Conservation (phyloP, 2,329 filamentous ascomycete genomes). For the Purpureocillium lavendulum region DNA sequence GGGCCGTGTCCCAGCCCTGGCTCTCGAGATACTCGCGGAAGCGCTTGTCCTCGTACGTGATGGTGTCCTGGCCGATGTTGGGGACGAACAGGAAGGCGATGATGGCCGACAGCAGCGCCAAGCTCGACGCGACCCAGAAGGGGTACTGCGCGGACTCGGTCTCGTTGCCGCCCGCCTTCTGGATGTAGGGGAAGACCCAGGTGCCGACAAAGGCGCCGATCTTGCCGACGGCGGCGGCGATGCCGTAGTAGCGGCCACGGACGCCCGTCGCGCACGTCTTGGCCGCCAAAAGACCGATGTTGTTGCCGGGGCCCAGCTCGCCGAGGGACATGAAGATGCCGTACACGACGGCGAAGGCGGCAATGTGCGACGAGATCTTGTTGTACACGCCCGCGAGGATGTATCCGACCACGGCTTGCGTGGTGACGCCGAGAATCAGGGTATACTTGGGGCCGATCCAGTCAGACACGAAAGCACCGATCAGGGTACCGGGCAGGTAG, state of each 20-base stretch:
- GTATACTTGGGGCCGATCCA: conserved; percentile 70
- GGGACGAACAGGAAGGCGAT: conserved; percentile 58
- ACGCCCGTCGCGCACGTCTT: conserved; percentile 86
- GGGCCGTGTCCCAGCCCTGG: conserved; percentile 66
- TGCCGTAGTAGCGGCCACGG: conserved; percentile 64
- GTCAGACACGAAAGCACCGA: conserved; percentile 72
- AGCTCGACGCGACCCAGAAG: conserved; percentile 73
- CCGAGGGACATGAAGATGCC: conserved; percentile 29
- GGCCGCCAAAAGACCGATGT: conserved; percentile 78
- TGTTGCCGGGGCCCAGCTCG: conserved; percentile 74
- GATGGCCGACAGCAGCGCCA: conserved; percentile 67
- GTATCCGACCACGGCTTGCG: conserved; percentile 75
- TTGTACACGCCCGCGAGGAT: conserved; percentile 78
- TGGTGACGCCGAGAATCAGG: conserved; percentile 59
- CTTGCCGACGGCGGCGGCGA: conserved; percentile 67
- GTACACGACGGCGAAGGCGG: conserved; percentile 27
- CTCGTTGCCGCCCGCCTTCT: conserved; percentile 47
- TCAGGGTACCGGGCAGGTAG: conserved; percentile 74
- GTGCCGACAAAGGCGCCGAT: conserved; percentile 80
- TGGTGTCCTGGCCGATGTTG: conserved; percentile 76
- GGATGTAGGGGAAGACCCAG: conserved; percentile 70
- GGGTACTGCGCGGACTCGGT: conserved; percentile 67
- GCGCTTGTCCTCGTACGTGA: conserved; percentile 64
- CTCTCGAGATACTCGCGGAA: conserved; percentile 67
- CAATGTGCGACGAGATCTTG: conserved; percentile 49